A percentile compares a stretch with the other conserved stretches of the same genome.
Conservation (phyloP, 257 asterid species). For the Leonotis leonurus region DNA sequence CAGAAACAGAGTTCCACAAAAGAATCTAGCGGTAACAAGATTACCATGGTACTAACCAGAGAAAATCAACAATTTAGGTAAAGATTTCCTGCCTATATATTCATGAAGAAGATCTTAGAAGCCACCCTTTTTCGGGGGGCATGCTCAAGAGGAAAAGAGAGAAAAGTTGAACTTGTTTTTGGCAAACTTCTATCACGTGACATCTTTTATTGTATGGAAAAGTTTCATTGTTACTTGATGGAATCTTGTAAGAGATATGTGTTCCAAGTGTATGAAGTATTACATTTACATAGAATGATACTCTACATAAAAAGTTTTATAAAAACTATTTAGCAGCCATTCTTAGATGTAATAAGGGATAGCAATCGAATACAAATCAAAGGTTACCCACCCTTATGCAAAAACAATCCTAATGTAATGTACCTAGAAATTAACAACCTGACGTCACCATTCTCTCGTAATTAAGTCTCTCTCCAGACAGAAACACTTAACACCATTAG, state of each 20-base stretch:
- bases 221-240: background rate
- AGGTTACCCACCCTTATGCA: background rate
- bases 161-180: background rate
- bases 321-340: too few species aligned
- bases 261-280: background rate
- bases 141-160: background rate
- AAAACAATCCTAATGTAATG: too few species aligned
- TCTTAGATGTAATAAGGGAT: too few species aligned
- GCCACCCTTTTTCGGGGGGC: too few species aligned
- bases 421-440: too few species aligned
- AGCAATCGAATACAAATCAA: too few species aligned
- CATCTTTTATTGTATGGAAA: background rate
- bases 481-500: too few species aligned
- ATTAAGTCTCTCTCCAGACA: too few species aligned
- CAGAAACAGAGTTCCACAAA: background rate
- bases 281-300: background rate
- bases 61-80: background rate
- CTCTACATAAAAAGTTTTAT: background rate
- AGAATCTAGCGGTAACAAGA: slow-evolving; percentile 6
- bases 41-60: background rate
- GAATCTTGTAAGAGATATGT: slow-evolving; percentile 1
- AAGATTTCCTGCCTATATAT: background rate
- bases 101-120: background rate
- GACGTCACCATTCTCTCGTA: too few species aligned
- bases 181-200: slow-evolving; percentile 2